Conservation (phyloP, 768 basidiomycete species). For the Suillus weaverae region DNA sequence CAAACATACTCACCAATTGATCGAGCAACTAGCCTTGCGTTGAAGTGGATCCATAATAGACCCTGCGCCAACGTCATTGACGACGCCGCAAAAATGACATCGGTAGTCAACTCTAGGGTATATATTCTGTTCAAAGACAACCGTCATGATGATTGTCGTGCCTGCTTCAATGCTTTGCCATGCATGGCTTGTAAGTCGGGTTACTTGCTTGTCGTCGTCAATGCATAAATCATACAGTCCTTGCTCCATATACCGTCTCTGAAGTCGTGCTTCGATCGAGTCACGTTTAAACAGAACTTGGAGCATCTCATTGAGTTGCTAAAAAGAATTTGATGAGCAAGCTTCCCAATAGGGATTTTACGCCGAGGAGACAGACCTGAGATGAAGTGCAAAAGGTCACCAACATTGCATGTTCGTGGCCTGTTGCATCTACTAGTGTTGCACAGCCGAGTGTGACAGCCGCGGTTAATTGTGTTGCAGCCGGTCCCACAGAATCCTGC, state of each 20-base stretch:
- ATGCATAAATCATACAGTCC: conserved; percentile 21
- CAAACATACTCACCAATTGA: conserved; percentile 22
- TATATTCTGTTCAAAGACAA: conserved; percentile 21
- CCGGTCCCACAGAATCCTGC: too few relatives aligned
- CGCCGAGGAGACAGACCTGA: too few relatives aligned
- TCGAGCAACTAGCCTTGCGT: conserved; percentile 21
- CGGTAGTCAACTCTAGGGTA: conserved; percentile 6
- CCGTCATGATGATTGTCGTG: conserved; percentile 26
- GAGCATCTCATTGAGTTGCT: neutral
- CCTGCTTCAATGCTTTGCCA: neutral
- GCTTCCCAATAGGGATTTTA: too few relatives aligned
- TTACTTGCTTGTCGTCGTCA: too few relatives aligned
- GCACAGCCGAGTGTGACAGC: too few relatives aligned
- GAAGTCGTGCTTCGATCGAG: conserved; percentile 17
- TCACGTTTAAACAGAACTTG: conserved; percentile 15
- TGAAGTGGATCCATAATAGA: conserved; percentile 4
- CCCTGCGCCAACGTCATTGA: too few relatives aligned
- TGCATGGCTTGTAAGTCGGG: too few relatives aligned
- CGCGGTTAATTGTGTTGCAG: too few relatives aligned
- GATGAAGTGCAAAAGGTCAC: too few relatives aligned
- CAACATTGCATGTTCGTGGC: too few relatives aligned
- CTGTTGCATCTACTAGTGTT: too few relatives aligned
- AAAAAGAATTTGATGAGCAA: neutral
- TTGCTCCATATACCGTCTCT: conserved; percentile 20
- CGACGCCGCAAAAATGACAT: conserved; percentile 5